Conservation (phyloP, 1,139 yeast genomes). For the Fermentozyma sake region DNA sequence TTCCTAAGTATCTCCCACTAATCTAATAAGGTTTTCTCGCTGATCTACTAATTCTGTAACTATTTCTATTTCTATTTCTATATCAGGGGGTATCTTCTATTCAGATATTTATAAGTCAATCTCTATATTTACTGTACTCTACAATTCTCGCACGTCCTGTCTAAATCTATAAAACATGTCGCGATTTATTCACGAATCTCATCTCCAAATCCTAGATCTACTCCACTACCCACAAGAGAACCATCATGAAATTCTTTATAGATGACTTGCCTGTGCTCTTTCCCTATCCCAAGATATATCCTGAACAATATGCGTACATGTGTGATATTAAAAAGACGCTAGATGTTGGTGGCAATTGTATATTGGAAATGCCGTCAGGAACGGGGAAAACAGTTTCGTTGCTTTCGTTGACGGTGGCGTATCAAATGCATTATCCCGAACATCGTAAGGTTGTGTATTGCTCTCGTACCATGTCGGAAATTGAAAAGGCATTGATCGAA, state of each 20-base stretch:
- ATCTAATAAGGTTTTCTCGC: slow-evolving; percentile 1
- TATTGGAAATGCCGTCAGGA: slow-evolving; percentile 99
- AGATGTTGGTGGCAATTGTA: slow-evolving; percentile 97
- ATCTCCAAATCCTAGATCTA: background rate
- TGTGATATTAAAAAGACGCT: slow-evolving; percentile 88
- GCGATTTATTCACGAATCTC: too few relatives aligned
- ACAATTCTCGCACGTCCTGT: too few relatives aligned
- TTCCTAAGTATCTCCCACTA: too few relatives aligned
- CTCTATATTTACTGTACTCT: too few relatives aligned
- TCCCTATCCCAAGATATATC: slow-evolving; percentile 96
- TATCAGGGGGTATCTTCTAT: too few relatives aligned
- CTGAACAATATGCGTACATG: slow-evolving; percentile 98
- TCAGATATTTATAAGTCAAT: too few relatives aligned
- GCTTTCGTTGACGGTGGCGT: slow-evolving; percentile 86
- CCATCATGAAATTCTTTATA: slow-evolving; percentile 64
- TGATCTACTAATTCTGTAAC: too few relatives aligned
- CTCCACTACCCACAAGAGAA: background rate
- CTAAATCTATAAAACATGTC: too few relatives aligned
- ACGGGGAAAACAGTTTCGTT: slow-evolving; percentile 96
- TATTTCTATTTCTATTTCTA: too few relatives aligned
- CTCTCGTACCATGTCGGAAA: slow-evolving; percentile 99
- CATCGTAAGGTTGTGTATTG: slow-evolving; percentile 93
- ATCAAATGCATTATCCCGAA: slow-evolving; percentile 93
- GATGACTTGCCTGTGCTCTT: slow-evolving; percentile 94
- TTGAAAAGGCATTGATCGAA: slow-evolving; percentile 96